Evolutionary conservation across 495 filamentous ascomycete species (phyloP), one percentile per base, ranked within the genome.

Genomic region (Annulohypoxylon moriforme): DNA sequence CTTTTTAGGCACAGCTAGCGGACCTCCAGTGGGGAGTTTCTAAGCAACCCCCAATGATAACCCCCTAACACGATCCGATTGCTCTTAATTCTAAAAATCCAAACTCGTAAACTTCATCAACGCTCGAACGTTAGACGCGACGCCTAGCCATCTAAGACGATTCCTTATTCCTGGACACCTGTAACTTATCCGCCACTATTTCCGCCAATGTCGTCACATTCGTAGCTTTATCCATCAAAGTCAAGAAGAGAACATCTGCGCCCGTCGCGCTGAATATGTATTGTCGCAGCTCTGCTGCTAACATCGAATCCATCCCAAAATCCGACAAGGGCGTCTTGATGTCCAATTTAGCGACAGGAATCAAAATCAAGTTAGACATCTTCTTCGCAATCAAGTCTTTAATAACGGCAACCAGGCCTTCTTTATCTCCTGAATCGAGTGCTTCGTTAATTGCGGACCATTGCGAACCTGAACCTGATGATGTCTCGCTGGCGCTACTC

Each of bases 281-380:
- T 4, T 62, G 66, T 18, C 80, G 68, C 22, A 82, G 75, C 58
- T 85, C 82, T n/a, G 73, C 71, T 2, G 75, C 80, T 34, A 85
- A 38, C 80, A 83, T 80, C 29, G 70, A 77, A 50, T 85, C 81
- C 62, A 83, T 68, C 3, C 80, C 79, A 58, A 71, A 82, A 3
- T 38, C 59, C 1, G 58, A 20, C 56, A 82, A 36, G 2, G 76
- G 57, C 29, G 73, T 74, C 8, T 47, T 18, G 1, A 40, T 14
- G 11, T 73, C 62, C 1, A 83, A 42, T 52, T 81, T 68, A 11
- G 79, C 78, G 14, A 71, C 2, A 0, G 75, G 76, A 20, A 79
- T 34, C n/a, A 78, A 25, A 24, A 79, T 52, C n/a, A 80, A 49
- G 20, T 74, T 77, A 1, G 33, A 38, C 42, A 80, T 71, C 44